phyloP scores from a whole-genome alignment of 352 stramenopile genomes.

The Phytopythium litorale region DNA sequence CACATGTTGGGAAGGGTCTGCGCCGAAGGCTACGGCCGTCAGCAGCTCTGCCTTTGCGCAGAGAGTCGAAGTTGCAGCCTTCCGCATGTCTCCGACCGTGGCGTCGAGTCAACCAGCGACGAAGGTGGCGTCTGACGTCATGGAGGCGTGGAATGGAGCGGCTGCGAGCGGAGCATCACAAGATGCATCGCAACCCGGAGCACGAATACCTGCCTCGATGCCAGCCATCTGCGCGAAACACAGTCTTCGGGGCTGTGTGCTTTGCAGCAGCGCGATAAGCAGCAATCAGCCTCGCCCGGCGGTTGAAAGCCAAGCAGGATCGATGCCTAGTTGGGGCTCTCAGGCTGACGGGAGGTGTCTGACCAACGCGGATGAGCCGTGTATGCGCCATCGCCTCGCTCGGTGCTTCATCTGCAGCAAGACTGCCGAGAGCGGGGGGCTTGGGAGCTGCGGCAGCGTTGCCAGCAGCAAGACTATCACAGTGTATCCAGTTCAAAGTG shows the following conservation, averaged over 20 bases:
- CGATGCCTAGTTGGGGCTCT: not conserved
- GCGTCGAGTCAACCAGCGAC: not conserved
- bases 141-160: not conserved
- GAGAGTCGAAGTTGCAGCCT: not conserved
- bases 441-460: not conserved
- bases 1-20: not conserved
- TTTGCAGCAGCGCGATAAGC: slow-evolving; percentile 27
- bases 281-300: not conserved
- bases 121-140: not conserved
- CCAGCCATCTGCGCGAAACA: slow-evolving; percentile 38
- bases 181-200: not conserved
- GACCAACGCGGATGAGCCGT: slow-evolving; percentile 14
- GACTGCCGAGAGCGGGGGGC: not conserved
- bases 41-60: not conserved
- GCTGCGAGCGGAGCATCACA: not conserved
- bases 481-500: slow-evolving; percentile 2
- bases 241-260: slow-evolving; percentile 55
- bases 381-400: slow-evolving; percentile 44
- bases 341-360: not conserved
- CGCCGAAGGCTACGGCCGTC: not conserved
- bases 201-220: not conserved
- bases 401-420: slow-evolving; percentile 69
- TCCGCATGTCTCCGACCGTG: not conserved
- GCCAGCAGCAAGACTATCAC: not conserved
- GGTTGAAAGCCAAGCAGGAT: not conserved